Conservation (phyloP, 1,284 basidiomycete genomes). For the Ceratobasidium sp. region DNA sequence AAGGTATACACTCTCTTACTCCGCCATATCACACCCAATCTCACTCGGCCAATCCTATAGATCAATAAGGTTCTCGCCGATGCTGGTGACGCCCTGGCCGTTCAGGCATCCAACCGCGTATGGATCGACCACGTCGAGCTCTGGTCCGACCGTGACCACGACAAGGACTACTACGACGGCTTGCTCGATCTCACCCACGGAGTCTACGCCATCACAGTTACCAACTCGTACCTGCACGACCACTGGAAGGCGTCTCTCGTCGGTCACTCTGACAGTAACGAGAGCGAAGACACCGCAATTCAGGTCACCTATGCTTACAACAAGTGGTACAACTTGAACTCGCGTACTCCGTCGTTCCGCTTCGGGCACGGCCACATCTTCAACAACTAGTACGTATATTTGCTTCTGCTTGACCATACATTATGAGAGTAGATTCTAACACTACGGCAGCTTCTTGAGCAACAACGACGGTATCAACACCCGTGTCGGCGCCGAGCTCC, state of each 20-base stretch:
- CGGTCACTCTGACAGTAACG: slow-evolving; percentile 60
- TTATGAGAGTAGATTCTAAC: neutral
- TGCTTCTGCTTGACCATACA: neutral
- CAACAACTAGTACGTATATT: slow-evolving; percentile 23
- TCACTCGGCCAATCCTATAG: slow-evolving; percentile 8
- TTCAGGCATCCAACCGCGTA: slow-evolving; percentile 58
- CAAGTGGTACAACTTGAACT: slow-evolving; percentile 49
- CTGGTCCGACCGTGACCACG: slow-evolving; percentile 60
- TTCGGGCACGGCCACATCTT: slow-evolving; percentile 52
- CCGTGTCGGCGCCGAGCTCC: slow-evolving; percentile 55
- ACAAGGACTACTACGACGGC: slow-evolving; percentile 50
- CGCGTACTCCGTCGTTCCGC: slow-evolving; percentile 49
- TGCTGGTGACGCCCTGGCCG: slow-evolving; percentile 59
- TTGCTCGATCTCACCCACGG: slow-evolving; percentile 53
- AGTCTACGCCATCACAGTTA: slow-evolving; percentile 58
- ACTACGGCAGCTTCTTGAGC: slow-evolving; percentile 55
- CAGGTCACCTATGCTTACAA: slow-evolving; percentile 20
- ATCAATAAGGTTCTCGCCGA: slow-evolving; percentile 62
- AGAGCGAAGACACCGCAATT: slow-evolving; percentile 48
- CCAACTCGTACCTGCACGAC: slow-evolving; percentile 57
- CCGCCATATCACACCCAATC: neutral
- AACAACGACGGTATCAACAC: slow-evolving; percentile 64
- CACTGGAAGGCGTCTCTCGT: slow-evolving; percentile 61
- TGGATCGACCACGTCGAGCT: slow-evolving; percentile 62
- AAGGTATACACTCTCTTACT: slow-evolving; percentile 59